Base-by-base conservation (phyloP, 148 eudicot genomes). In the Silene conica region DNA sequence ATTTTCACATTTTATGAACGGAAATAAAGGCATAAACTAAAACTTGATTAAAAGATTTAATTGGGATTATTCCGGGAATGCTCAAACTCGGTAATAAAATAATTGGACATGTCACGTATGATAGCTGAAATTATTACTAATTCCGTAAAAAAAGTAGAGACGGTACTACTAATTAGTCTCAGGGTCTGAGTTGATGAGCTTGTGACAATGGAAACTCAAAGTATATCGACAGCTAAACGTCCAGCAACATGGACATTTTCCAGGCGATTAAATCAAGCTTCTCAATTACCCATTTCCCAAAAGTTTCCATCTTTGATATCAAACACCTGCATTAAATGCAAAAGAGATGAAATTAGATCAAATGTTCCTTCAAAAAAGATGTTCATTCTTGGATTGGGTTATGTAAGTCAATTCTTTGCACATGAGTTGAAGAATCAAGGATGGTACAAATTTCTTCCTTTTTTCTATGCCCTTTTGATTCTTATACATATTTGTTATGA, bases 341-440 rank as follows among this genome's bases (percentile, higher is more conserved):
- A 41, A 45, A 71, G 15, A 1, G 28, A 48, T 41, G 69, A 21
- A 0, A 45, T 20, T 12, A 71, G 72, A 11, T 57, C 83, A 23
- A 75, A 78, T 21, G 8, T 14, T 65, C 64, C 45, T 59, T 58
- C 76, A 1, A 86, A 83, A 48, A 77, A 80, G 65, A 89, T 93
- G 90, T 87, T 93, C 64, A 83, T 93, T 68, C 76, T 93, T 52
- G 98, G 96, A 15, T 77, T 89, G 92, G 98, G 98, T 80, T 93
- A 79, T 63, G 98, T 90, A 9, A 94, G 89, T 9, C 85, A 89
- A 34, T 90, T 80, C 84, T 86, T 90, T 34, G 98, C 90, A 26
- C 83, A 80, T 7, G 62, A 88, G 20, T 61, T 90, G 70, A 85
- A 79, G 74, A 76, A 58, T 75, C 69, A 81, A 71, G 94, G 88